Evolutionary conservation across 2,329 filamentous ascomycete genomes (phyloP).

Genomic region (Aspergillus melleus): DNA sequence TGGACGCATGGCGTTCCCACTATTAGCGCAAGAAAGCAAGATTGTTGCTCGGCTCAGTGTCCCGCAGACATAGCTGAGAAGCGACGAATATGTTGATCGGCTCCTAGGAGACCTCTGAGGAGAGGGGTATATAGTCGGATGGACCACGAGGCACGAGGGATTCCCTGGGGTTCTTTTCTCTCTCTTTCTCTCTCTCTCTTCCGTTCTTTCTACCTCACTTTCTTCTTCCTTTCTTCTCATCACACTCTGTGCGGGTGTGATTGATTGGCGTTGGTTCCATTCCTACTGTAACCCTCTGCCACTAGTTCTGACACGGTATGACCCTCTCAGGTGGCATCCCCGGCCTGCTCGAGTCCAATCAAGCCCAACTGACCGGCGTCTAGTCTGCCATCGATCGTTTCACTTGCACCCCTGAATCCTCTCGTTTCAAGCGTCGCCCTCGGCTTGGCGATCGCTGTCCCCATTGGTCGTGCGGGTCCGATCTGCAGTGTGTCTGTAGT

Average conservation of each 20-base stretch:
- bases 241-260: background rate
- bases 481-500: background rate
- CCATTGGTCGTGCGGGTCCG: conserved; percentile 5
- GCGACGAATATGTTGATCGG: conserved; percentile 13
- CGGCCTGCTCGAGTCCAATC: conserved; percentile 2
- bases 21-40: background rate
- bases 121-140: background rate
- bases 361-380: conserved; percentile 1
- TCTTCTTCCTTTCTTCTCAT: conserved; percentile 1
- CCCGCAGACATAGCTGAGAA: background rate
- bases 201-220: conserved; percentile 9
- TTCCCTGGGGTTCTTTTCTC: background rate
- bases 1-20: background rate
- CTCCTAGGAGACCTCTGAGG: background rate
- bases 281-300: conserved; percentile 1
- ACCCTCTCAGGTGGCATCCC: background rate
- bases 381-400: conserved; percentile 10
- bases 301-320: background rate
- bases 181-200: conserved; percentile 6
- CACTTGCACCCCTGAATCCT: conserved; percentile 12
- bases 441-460: background rate
- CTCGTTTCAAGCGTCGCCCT: conserved; percentile 10
- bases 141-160: background rate
- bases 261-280: background rate
- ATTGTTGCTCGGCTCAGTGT: background rate